These are phyloP conservation scores for Apiospora hydei DNA, from an alignment of 2,329 filamentous ascomycete species.

Conservation along the genomic window DNA sequence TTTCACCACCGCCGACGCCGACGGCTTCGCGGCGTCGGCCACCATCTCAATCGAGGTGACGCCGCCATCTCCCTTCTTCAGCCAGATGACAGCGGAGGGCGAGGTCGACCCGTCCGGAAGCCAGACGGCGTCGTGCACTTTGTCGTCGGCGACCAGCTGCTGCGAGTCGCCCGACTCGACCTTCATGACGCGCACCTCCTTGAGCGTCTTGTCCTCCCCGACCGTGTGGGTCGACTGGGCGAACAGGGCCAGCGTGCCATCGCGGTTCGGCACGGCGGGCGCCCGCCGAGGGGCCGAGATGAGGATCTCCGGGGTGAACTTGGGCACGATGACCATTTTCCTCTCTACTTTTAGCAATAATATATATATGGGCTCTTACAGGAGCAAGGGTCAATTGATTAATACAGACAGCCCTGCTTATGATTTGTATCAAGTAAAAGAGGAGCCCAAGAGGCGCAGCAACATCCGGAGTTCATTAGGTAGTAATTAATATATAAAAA, in stretches of 20 bases:
- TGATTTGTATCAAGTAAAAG: neutral
- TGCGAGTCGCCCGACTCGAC: slow-evolving; percentile 40
- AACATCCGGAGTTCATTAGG: neutral
- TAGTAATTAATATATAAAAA: no score
- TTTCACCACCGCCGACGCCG: slow-evolving; percentile 36
- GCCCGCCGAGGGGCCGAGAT: slow-evolving; percentile 41
- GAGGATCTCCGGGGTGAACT: slow-evolving; percentile 44
- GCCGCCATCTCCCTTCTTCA: slow-evolving; percentile 41
- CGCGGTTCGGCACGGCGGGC: slow-evolving; percentile 48
- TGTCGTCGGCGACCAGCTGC: slow-evolving; percentile 38
- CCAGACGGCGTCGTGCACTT: slow-evolving; percentile 46
- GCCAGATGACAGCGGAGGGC: slow-evolving; percentile 42
- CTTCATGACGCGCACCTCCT: slow-evolving; percentile 45
- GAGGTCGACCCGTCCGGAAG: slow-evolving; percentile 39
- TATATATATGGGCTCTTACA: neutral
- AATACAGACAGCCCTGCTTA: neutral
- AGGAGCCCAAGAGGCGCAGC: neutral
- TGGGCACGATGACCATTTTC: slow-evolving; percentile 25
- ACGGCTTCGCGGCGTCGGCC: slow-evolving; percentile 34
- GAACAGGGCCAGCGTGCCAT: slow-evolving; percentile 50
- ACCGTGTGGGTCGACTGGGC: slow-evolving; percentile 47
- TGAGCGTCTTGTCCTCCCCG: slow-evolving; percentile 39
- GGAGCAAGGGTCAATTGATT: neutral
- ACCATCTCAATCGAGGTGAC: slow-evolving; percentile 43
- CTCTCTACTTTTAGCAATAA: no score